Evolutionary conservation across 805 yeast genomes (phyloP), one percentile per base, ranked within the genome.

Genomic region (Vanderwaltozyma tropicalis): DNA sequence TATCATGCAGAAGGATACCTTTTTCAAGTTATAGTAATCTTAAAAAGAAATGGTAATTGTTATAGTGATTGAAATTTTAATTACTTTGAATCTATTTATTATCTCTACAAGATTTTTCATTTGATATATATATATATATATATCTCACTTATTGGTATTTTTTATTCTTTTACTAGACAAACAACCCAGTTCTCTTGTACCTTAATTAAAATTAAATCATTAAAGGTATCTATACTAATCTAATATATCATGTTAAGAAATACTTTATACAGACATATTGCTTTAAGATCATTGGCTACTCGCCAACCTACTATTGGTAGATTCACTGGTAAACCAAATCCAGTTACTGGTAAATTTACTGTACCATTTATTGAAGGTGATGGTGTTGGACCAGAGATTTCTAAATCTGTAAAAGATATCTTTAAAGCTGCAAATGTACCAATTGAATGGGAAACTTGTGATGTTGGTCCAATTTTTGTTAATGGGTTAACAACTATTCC

Each of bases 311-410:
- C 49, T 2, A 57, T 57, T 32, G 63, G 63, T 40, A 53, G 50
- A 41, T 58, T 38, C 38, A 53, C 60, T 15, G 63, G 63, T 22
- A 50, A 51, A 32, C 52, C 61, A 30, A 43, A 58, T 34, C 48
- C 59, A 44, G 67, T 80, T 43, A 76, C 81, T 45, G 97, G 97
- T 48, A 83, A 82, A 56, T 89, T 78, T 70, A 77, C 85, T 39
- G 98, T 92, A 46, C 89, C 98, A 32, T 72, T 92, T 69, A 89
- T 92, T 55, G 96, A 88, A 68, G 97, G 97, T 69, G 97, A 89
- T 61, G 98, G 98, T 73, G 87, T 89, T 52, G 98, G 98, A 54
- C 74, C 80, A 37, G 98, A 92, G 67, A 92, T 92, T 62, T 82
- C 97, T 49, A 77, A 83, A 55, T 84, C 97, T 36, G 96, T 92